Evolutionary conservation across 139 green algal genomes (phyloP).

Genomic region (Tetradesmus lagerheimii): DNA sequence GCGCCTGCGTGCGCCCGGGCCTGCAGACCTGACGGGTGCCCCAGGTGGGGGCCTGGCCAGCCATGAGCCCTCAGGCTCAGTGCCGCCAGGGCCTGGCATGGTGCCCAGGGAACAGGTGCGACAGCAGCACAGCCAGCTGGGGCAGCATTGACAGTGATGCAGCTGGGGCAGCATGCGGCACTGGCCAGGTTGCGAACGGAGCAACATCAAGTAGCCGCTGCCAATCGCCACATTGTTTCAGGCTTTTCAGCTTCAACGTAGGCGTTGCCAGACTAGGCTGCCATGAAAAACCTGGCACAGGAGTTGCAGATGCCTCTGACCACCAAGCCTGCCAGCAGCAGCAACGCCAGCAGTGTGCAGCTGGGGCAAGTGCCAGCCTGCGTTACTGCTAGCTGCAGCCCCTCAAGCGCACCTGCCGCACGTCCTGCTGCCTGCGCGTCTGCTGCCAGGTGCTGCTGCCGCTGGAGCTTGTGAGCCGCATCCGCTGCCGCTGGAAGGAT

Average conservation of each 20-base stretch:
- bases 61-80: conserved; percentile 10
- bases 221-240: not conserved
- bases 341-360: not conserved
- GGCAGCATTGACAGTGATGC: not conserved
- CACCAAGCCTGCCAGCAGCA: not conserved
- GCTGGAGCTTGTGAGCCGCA: conserved; percentile 82
- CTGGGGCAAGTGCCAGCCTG: not conserved
- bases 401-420: not conserved
- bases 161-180: not conserved
- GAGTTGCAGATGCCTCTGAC: not conserved
- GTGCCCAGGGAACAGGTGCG: not conserved
- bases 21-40: not conserved
- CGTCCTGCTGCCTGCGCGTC: not conserved
- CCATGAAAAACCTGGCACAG: not conserved
- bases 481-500: conserved; percentile 89
- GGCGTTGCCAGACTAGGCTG: no score
- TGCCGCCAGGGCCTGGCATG: conserved; percentile 19
- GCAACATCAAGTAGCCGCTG: not conserved
- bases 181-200: not conserved
- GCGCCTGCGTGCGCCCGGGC: conserved; percentile 30
- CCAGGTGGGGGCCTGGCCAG: not conserved
- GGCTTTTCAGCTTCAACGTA: no score
- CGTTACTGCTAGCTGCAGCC: not conserved
- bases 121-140: not conserved
- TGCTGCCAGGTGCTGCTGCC: conserved; percentile 79